Percentiles rank a stretch among this genome's conserved stretches.
Conservation (phyloP, 768 basidiomycete genomes). For the Melanogaster broomeanus region DNA sequence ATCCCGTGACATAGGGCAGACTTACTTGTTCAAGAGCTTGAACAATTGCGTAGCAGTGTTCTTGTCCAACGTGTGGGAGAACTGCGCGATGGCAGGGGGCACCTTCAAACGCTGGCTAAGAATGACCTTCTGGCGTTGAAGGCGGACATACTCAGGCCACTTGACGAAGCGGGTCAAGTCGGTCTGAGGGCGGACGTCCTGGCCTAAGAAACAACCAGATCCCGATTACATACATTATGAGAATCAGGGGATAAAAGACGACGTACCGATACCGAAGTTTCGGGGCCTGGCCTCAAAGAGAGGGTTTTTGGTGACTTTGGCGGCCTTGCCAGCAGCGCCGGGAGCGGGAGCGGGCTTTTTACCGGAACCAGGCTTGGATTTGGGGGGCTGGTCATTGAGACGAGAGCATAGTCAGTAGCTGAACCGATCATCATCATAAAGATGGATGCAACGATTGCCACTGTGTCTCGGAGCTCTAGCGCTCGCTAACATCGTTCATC, state of each 20-base stretch:
- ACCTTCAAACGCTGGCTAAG: slow-evolving; percentile 97
- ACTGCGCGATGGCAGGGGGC: slow-evolving; percentile 96
- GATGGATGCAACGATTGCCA: slow-evolving; percentile 27
- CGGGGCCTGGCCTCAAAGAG: slow-evolving; percentile 89
- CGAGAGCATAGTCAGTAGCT: slow-evolving; percentile 51
- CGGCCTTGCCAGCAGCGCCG: slow-evolving; percentile 72
- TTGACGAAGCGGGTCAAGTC: slow-evolving; percentile 98
- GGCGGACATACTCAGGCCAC: slow-evolving; percentile 98
- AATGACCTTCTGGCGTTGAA: slow-evolving; percentile 98
- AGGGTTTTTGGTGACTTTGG: slow-evolving; percentile 89
- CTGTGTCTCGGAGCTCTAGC: slow-evolving; percentile 56
- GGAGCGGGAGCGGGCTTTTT: slow-evolving; percentile 89
- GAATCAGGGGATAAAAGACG: not conserved
- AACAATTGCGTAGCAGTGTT: slow-evolving; percentile 98
- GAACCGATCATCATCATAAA: slow-evolving; percentile 20
- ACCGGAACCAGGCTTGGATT: slow-evolving; percentile 64
- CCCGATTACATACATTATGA: not conserved
- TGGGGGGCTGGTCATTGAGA: slow-evolving; percentile 93
- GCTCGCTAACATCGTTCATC: slow-evolving; percentile 29
- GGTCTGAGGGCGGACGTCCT: slow-evolving; percentile 86
- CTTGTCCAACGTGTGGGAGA: slow-evolving; percentile 97
- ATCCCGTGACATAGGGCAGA: not conserved
- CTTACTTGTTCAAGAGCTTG: slow-evolving; percentile 93
- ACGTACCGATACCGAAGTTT: slow-evolving; percentile 93
- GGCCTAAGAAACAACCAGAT: slow-evolving; percentile 53